Base-by-base conservation (phyloP, 257 asterid genomes). In the Echium plantagineum region DNA sequence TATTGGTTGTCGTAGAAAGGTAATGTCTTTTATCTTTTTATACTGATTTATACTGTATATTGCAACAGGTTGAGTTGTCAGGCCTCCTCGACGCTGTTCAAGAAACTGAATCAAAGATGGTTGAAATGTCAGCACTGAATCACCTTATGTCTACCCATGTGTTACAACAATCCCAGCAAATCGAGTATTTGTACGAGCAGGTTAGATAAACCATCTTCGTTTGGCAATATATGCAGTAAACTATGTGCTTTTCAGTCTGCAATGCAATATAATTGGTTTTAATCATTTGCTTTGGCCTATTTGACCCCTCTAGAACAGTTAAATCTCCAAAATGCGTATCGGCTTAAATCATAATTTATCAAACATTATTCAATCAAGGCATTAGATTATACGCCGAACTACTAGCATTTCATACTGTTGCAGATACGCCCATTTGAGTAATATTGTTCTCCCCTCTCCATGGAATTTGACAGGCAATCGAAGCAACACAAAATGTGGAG, bases 81-180 rank as follows among this genome's bases (percentile, higher is more conserved):
- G 63, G 80, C 80, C 88, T 88, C 75, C 74, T 91, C 57, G 96
- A 88, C 72, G 89, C 94, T 24, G 98, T 77, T 71, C 96, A 80
- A 65, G 90, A 76, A 71, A 91, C 96, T 15, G 95, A 91, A 71
- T 82, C 89, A 28, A 91, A 86, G 80, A 91, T 91, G 95, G 77
- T 91, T 59, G 98, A 91, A 69, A 78, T 91, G 90, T 88, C 95
- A 68, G 98, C 96, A 0, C 68, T 91, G 65, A 91, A 88, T 80
- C 95, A 88, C 69, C 95, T 88, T 71, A 88, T 88, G 95, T 91
- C 98, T 30, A 91, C 96, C 18, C 95, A 88, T 72, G 95, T 91
- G 65, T 52, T 88, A 75, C 95, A 91, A 58, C 98, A 91, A 71
- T 78, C 95, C 53, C 95, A 85, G 58, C 96, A 91, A 81, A 91